Percentiles rank a stretch among this genome's conserved stretches.
These are phyloP conservation scores for Macrolepiota fuliginosa DNA, from an alignment of 768 basidiomycete genomes.

Conservation along the genomic window DNA sequence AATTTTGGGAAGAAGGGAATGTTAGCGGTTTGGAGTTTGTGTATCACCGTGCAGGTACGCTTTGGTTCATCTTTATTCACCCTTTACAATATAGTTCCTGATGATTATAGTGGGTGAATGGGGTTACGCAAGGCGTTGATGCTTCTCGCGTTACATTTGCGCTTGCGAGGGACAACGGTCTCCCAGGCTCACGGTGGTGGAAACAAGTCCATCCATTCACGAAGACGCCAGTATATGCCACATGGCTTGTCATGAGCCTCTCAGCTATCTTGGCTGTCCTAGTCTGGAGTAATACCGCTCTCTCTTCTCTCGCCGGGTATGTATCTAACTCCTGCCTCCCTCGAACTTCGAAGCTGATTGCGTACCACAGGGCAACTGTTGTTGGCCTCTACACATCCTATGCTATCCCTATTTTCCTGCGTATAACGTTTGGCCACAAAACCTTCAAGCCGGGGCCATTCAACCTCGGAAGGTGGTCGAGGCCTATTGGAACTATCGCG, in stretches of 20 bases:
- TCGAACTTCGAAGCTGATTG: not conserved
- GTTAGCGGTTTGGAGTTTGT: slow-evolving; percentile 59
- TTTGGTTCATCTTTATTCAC: not conserved
- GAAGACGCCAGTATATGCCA: slow-evolving; percentile 35
- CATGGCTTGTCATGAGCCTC: slow-evolving; percentile 34
- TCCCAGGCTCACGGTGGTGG: slow-evolving; percentile 36
- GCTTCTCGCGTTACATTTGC: slow-evolving; percentile 66
- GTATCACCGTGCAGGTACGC: slow-evolving; percentile 38
- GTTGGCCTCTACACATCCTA: slow-evolving; percentile 36
- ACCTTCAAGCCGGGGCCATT: slow-evolving; percentile 33
- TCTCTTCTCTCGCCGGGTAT: slow-evolving; percentile 33
- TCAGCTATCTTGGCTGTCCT: slow-evolving; percentile 29
- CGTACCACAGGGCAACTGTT: slow-evolving; percentile 24
- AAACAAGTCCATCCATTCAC: slow-evolving; percentile 29
- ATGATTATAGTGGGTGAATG: slow-evolving; percentile 49
- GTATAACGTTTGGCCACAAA: slow-evolving; percentile 31
- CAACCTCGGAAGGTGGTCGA: slow-evolving; percentile 26
- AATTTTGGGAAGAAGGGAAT: slow-evolving; percentile 57
- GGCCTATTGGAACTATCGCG: slow-evolving; percentile 26
- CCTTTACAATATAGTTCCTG: not conserved
- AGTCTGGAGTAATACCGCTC: slow-evolving; percentile 30
- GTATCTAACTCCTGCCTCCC: not conserved
- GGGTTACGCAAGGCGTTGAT: slow-evolving; percentile 63
- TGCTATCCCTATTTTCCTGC: slow-evolving; percentile 32
- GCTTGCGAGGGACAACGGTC: slow-evolving; percentile 44